These are phyloP conservation scores for Acer saccharum DNA, from an alignment of 345 rosid species.

Conservation along the genomic window DNA sequence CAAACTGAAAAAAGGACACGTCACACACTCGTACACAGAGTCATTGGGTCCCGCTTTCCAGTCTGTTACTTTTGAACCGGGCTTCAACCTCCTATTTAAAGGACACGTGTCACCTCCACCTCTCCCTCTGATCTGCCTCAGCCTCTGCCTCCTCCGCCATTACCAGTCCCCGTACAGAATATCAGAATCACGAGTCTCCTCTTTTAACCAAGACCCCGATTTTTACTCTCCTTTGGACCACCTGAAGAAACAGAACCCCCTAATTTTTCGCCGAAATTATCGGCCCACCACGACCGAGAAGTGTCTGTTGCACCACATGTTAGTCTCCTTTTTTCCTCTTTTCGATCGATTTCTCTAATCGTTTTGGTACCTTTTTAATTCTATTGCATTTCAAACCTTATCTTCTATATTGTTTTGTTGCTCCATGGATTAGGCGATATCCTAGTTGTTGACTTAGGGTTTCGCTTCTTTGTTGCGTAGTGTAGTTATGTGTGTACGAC, in stretches of 20 bases:
- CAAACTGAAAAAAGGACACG: slow-evolving; percentile 5
- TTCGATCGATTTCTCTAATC: background rate
- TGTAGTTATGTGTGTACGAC: background rate
- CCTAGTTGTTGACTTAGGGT: background rate
- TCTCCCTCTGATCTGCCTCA: slow-evolving; percentile 22
- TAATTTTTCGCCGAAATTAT: slow-evolving; percentile 25
- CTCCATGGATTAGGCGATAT: background rate
- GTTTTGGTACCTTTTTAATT: slow-evolving; percentile 1
- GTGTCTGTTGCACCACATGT: slow-evolving; percentile 34
- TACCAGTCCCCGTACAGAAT: background rate
- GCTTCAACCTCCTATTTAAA: background rate
- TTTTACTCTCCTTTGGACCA: slow-evolving; percentile 17
- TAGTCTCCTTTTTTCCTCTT: slow-evolving; percentile 22
- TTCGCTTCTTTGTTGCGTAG: slow-evolving; percentile 3
- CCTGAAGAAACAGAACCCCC: slow-evolving; percentile 25
- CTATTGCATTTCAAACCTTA: slow-evolving; percentile 3
- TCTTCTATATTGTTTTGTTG: background rate
- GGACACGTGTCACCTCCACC: slow-evolving; percentile 39
- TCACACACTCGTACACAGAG: background rate
- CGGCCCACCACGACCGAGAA: slow-evolving; percentile 25
- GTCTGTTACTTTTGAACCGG: slow-evolving; percentile 32
- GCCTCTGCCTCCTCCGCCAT: slow-evolving; percentile 7
- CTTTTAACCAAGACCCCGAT: slow-evolving; percentile 4
- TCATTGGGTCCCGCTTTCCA: slow-evolving; percentile 6
- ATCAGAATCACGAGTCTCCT: slow-evolving; percentile 19